Base-by-base conservation (phyloP, 2,329 filamentous ascomycete species). In the Ilyonectria destructans region DNA sequence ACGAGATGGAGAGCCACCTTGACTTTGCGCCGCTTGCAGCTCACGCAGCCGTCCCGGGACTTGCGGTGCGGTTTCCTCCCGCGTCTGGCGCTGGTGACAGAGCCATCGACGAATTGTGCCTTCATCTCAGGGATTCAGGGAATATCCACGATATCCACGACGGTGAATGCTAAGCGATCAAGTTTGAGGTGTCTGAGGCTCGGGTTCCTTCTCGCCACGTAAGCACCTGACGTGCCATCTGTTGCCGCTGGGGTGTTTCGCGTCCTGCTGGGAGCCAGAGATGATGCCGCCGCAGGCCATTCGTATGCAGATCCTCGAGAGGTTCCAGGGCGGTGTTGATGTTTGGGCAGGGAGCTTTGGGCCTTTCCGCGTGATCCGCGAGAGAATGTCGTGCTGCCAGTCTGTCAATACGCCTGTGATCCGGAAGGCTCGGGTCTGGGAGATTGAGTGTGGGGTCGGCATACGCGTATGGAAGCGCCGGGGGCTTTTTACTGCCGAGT, bases 21-120 rank as follows among this genome's bases (percentile, higher is more conserved):
- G 58, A 79, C 75, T 67, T 79, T 79, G 35, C 77, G 69, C 56
- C 75, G 70, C 33, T 79, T 79, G 61, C 77, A 79, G 63, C 78
- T 78, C 56, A 77, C 69, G 43, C 77, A 79, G 15, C 77, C 77
- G 43, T 75, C 74, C 49, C 77, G 69, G 19, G 77, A 78, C 68
- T 79, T 79, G 65, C 75, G 74, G 48, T 77, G 76, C n/a, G 76
- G 73, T 67, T 76, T 75, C 56, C 73, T 71, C 26, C 71, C 72
- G 37, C 77, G 65, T 37, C 75, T 75, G 49, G 75, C 72, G 49
- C 66, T 65, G 21, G 71, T 65, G 17, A 68, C 71, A 43, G 76
- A 66, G 65, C 69, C 75, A 37, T 77, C 75, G 26, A n/a, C 31
- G 31, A 4, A 12, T 2, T 12, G 6, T 15, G n/a, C 8, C n/a